phyloP scores from a whole-genome alignment of 495 filamentous ascomycete genomes.

The Rhypophila decipiens region DNA sequence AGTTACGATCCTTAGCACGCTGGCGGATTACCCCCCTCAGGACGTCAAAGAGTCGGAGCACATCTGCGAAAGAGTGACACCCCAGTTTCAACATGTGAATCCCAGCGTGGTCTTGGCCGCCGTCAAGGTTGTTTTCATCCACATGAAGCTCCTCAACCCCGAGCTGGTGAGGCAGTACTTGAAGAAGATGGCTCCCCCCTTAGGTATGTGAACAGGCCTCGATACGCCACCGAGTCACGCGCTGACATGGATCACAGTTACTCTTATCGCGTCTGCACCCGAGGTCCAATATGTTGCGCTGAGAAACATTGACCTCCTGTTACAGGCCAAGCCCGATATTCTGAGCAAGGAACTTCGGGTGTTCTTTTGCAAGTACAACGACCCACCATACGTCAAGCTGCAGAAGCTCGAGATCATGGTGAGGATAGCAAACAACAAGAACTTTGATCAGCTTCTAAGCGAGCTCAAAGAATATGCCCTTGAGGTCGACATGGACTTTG shows the following conservation, averaged over 20 bases:
- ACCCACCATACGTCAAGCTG: conserved; percentile 94
- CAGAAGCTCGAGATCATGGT: conserved; percentile 99
- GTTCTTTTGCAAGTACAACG: conserved; percentile 99
- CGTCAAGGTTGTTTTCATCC: conserved; percentile 95
- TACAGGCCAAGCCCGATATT: conserved; percentile 94
- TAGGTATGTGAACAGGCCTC: conserved; percentile 49
- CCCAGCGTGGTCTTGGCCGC: conserved; percentile 93
- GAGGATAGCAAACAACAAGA: conserved; percentile 95
- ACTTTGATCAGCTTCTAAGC: conserved; percentile 88
- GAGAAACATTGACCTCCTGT: conserved; percentile 87
- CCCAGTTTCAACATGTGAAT: conserved; percentile 98
- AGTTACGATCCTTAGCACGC: conserved; percentile 83
- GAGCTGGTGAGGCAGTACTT: conserved; percentile 77
- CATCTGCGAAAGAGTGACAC: conserved; percentile 92
- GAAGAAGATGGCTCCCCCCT: conserved; percentile 96
- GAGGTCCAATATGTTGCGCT: conserved; percentile 98
- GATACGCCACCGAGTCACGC: neutral
- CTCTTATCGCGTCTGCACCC: conserved; percentile 87
- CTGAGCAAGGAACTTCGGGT: conserved; percentile 95
- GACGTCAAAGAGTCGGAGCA: conserved; percentile 97
- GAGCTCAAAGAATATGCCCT: conserved; percentile 96
- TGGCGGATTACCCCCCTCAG: conserved; percentile 78
- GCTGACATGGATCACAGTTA: conserved; percentile 54
- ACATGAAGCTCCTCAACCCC: conserved; percentile 78
- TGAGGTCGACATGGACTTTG: conserved; percentile 99